Evolutionary conservation across 805 yeast genomes (phyloP).

Genomic region (Hanseniaspora guilliermondii): DNA sequence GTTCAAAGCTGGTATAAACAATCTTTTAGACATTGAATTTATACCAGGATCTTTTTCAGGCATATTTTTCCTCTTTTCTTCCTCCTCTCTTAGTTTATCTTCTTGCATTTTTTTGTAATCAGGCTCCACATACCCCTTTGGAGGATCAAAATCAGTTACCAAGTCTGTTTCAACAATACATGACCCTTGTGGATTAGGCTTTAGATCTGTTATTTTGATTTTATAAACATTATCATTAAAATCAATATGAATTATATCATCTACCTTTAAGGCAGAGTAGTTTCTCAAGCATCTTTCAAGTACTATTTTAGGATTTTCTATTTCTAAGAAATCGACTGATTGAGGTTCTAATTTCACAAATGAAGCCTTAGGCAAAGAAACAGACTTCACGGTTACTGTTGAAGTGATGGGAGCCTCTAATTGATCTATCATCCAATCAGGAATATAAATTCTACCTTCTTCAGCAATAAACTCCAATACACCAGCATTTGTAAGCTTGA

Average conservation of each 20-base stretch:
- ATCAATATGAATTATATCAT: constrained; percentile 71
- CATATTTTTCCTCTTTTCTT: constrained; percentile 25
- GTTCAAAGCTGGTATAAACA: constrained; percentile 14
- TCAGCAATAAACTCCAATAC: constrained; percentile 94
- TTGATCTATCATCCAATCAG: constrained; percentile 92
- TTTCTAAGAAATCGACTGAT: constrained; percentile 81
- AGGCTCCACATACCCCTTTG: constrained; percentile 95
- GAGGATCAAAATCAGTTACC: constrained; percentile 96
- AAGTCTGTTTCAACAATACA: constrained; percentile 95
- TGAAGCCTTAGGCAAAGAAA: constrained; percentile 72
- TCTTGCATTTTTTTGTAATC: constrained; percentile 36
- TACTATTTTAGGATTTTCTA: constrained; percentile 92
- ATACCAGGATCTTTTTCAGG: constrained; percentile 30
- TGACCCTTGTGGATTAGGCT: constrained; percentile 52
- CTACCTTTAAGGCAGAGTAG: constrained; percentile 74
- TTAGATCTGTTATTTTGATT: constrained; percentile 74
- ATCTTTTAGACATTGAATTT: constrained; percentile 62
- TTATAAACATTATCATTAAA: constrained; percentile 71
- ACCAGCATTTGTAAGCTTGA: constrained; percentile 69
- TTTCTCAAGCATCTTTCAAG: constrained; percentile 82
- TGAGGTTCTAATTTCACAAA: constrained; percentile 95
- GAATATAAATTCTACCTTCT: constrained; percentile 89
- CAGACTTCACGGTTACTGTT: constrained; percentile 58
- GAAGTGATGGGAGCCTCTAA: constrained; percentile 64
- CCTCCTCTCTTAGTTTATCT: constrained; percentile 17